Evolutionary conservation across 495 filamentous ascomycete species (phyloP).

Genomic region (Penicillium cinerascens): DNA sequence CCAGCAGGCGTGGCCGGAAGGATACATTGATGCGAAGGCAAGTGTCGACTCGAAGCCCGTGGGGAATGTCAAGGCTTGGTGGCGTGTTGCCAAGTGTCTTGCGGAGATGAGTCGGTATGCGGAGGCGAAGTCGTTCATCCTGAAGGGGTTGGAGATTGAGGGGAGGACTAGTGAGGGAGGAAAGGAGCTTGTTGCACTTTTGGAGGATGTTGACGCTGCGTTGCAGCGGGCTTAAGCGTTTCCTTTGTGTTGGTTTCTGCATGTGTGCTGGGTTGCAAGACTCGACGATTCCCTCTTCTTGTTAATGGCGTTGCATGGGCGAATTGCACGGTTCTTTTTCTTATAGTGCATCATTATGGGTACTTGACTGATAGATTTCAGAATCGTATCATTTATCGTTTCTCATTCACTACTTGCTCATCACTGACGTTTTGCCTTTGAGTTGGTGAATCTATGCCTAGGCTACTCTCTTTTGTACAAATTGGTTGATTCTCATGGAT

Average conservation of each 20-base stretch:
- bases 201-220: slow-evolving; percentile 63
- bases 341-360: not conserved
- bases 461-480: no score
- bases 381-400: not conserved
- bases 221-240: slow-evolving; percentile 22
- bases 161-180: slow-evolving; percentile 59
- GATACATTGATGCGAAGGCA: slow-evolving; percentile 72
- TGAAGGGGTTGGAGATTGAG: slow-evolving; percentile 76
- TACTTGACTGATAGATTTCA: not conserved
- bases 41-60: slow-evolving; percentile 85
- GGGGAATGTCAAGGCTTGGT: slow-evolving; percentile 93
- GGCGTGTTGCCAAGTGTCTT: slow-evolving; percentile 75
- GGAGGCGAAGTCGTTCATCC: slow-evolving; percentile 75
- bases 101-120: slow-evolving; percentile 85
- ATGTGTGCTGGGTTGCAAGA: not conserved
- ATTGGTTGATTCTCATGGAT: no score
- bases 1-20: slow-evolving; percentile 75
- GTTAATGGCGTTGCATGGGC: not conserved
- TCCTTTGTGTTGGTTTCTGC: not conserved
- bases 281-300: not conserved
- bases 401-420: not conserved
- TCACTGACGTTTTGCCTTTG: no score
- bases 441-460: no score
- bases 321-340: not conserved
- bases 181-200: slow-evolving; percentile 60